phyloP scores from a whole-genome alignment of 2,329 filamentous ascomycete genomes.

The Aspergillus persii region DNA sequence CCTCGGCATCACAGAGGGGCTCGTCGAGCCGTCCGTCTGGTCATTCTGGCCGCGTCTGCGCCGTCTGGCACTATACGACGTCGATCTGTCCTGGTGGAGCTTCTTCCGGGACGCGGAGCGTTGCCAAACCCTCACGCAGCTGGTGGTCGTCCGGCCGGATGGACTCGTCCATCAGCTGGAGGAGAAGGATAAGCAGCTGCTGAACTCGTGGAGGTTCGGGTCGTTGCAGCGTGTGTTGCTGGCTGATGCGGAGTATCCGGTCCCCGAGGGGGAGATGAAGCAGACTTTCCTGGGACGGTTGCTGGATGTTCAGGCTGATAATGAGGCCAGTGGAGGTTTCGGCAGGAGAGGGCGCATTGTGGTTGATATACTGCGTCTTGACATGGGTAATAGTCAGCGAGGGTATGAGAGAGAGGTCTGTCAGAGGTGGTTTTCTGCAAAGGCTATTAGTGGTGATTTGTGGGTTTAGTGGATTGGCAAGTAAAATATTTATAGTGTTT shows the following conservation, averaged over 20 bases:
- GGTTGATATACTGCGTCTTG: no score
- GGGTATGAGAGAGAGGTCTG: no score
- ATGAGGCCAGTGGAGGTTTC: no score
- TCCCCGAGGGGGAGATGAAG: background rate
- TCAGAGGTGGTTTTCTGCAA: no score
- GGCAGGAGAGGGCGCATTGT: no score
- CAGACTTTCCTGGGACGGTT: no score
- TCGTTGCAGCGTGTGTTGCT: background rate
- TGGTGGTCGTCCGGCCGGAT: slow-evolving; percentile 13
- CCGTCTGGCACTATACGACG: slow-evolving; percentile 13
- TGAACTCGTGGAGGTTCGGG: background rate
- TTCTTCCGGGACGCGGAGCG: slow-evolving; percentile 8
- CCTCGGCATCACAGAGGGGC: background rate
- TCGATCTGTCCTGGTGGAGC: slow-evolving; percentile 1
- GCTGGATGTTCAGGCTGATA: no score
- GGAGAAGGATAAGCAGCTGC: background rate
- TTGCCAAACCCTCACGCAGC: slow-evolving; percentile 11
- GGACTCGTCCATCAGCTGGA: background rate
- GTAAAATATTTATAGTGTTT: no score
- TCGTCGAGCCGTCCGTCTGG: slow-evolving; percentile 10
- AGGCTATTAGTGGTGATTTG: no score
- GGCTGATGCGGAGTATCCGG: background rate
- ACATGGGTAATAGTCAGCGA: no score
- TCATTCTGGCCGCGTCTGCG: slow-evolving; percentile 14
- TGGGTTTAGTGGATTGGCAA: no score